A percentile compares a stretch with the other conserved stretches of the same genome.
These are phyloP conservation scores for Melanomma pulvis-pyrius DNA, from an alignment of 495 filamentous ascomycete species.

Conservation along the genomic window DNA sequence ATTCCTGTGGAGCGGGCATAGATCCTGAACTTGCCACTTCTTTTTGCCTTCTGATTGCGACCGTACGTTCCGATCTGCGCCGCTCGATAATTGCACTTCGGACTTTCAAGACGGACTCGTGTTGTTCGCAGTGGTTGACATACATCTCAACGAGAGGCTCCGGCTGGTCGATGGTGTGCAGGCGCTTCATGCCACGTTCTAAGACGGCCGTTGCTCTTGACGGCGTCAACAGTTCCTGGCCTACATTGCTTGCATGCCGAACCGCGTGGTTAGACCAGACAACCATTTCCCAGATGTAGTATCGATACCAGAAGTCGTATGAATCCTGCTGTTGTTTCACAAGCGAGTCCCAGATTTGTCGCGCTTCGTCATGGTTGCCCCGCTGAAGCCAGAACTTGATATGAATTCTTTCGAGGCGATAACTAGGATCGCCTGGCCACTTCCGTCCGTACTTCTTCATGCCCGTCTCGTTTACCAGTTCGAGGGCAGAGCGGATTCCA, in stretches of 20 bases:
- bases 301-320: constrained; percentile 90
- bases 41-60: constrained; percentile 66
- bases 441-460: constrained; percentile 72
- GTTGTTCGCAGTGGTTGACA: constrained; percentile 82
- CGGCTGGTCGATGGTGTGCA: constrained; percentile 78
- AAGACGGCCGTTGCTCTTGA: constrained; percentile 72
- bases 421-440: constrained; percentile 82
- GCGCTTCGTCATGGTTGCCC: constrained; percentile 66
- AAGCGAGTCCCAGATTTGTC: constrained; percentile 74
- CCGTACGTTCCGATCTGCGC: constrained; percentile 62
- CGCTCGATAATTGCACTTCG: constrained; percentile 70
- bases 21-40: constrained; percentile 60
- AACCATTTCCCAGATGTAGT: constrained; percentile 88
- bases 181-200: constrained; percentile 68
- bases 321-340: constrained; percentile 68
- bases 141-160: constrained; percentile 85
- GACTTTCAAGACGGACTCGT: constrained; percentile 73
- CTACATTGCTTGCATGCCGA: constrained; percentile 30
- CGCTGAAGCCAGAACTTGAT: constrained; percentile 87
- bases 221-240: constrained; percentile 51
- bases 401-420: constrained; percentile 84
- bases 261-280: constrained; percentile 56
- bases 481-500: constrained; percentile 79
- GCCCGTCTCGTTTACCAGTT: constrained; percentile 77
- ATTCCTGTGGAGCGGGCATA: constrained; percentile 47